Conservation (phyloP, 2,329 filamentous ascomycete genomes). For the Clonostachys chloroleuca region DNA sequence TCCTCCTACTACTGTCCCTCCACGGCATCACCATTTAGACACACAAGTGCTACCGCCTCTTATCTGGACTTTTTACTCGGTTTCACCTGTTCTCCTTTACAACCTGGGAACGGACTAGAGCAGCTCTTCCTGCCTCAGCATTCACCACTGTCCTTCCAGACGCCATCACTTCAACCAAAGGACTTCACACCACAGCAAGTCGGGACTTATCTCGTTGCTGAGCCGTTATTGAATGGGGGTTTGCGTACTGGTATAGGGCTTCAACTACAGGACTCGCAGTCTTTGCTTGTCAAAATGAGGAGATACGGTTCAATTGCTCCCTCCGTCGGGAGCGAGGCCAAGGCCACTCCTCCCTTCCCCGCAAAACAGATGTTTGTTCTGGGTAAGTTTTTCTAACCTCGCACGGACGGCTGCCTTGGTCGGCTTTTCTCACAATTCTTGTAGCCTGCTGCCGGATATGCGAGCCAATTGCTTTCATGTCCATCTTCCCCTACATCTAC, state of each 20-base stretch:
- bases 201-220: not conserved
- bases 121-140: not conserved
- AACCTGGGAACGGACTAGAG: too few relatives aligned
- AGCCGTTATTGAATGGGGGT: not conserved
- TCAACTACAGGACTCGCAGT: not conserved
- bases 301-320: not conserved
- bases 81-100: too few relatives aligned
- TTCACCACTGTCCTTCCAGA: not conserved
- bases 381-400: slow-evolving; percentile 28
- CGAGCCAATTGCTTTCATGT: slow-evolving; percentile 99
- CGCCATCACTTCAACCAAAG: not conserved
- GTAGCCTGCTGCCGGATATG: slow-evolving; percentile 89
- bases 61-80: not conserved
- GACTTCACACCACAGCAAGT: not conserved
- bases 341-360: slow-evolving; percentile 26
- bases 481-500: slow-evolving; percentile 97
- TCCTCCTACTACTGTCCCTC: not conserved
- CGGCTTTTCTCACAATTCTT: not conserved
- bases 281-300: not conserved
- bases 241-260: too few relatives aligned
- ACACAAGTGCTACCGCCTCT: not conserved
- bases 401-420: not conserved
- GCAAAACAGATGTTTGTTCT: slow-evolving; percentile 46
- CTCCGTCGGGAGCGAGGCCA: slow-evolving; percentile 10
- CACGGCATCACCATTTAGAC: not conserved